Evolutionary conservation across 2,329 filamentous ascomycete species (phyloP).

Genomic region (Penicillium sp.): DNA sequence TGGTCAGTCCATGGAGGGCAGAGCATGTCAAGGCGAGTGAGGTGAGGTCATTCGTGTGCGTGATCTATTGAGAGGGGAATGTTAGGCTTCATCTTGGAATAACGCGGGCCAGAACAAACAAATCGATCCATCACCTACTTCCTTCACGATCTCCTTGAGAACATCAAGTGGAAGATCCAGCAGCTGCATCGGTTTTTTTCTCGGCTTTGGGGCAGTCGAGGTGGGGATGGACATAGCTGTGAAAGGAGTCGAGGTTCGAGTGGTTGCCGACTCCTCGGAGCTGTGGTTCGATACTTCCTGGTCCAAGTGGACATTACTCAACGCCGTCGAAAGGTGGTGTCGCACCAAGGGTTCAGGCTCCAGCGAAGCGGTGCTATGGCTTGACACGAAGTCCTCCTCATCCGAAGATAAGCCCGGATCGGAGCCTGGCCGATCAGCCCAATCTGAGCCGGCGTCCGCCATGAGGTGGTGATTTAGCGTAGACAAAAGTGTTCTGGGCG

Average conservation of each 20-base stretch:
- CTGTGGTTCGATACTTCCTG: constrained; percentile 11
- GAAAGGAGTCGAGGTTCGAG: constrained; percentile 12
- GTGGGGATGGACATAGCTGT: constrained; percentile 7
- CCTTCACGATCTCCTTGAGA: constrained; percentile 76
- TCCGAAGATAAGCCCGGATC: constrained; percentile 32
- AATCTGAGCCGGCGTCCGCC: constrained; percentile 30
- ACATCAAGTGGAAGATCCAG: constrained; percentile 79
- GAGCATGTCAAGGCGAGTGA: constrained; percentile 79
- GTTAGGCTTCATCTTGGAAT: background rate
- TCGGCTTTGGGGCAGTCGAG: background rate
- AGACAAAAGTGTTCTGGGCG: background rate
- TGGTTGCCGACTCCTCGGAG: constrained; percentile 10
- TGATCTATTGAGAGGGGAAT: constrained; percentile 59
- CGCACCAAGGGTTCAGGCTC: constrained; percentile 10
- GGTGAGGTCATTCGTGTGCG: constrained; percentile 80
- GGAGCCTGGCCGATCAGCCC: constrained; percentile 28
- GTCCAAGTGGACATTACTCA: constrained; percentile 17
- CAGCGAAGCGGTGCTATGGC: constrained; percentile 29
- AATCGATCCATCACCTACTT: constrained; percentile 57
- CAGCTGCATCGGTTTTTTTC: constrained; percentile 63
- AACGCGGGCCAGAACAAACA: too few species aligned
- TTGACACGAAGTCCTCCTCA: constrained; percentile 35
- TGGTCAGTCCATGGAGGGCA: constrained; percentile 72
- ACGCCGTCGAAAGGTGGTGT: constrained; percentile 9
- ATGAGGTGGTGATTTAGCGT: constrained; percentile 19